phyloP scores from a whole-genome alignment of 495 filamentous ascomycete genomes.

The Polyplosphaeria fusca region DNA sequence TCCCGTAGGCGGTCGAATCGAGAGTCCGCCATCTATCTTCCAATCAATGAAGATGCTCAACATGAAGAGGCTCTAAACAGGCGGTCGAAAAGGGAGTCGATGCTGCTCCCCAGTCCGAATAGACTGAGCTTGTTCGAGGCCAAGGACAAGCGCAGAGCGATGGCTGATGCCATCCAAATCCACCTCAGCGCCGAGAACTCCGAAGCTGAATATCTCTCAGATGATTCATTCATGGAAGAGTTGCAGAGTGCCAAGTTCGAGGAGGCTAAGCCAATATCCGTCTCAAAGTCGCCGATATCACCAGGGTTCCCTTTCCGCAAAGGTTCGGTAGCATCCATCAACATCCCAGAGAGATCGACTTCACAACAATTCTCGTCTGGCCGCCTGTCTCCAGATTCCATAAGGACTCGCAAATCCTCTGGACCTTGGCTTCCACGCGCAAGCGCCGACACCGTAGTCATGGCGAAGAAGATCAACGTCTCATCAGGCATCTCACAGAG shows the following conservation, averaged over 20 bases:
- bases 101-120: neutral
- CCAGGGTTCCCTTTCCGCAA: conserved; percentile 54
- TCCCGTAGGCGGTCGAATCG: conserved; percentile 16
- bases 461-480: conserved; percentile 74
- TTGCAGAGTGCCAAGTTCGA: conserved; percentile 76
- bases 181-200: conserved; percentile 36
- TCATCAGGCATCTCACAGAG: conserved; percentile 85
- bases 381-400: conserved; percentile 18
- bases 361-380: conserved; percentile 15
- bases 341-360: conserved; percentile 17
- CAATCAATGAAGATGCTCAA: neutral
- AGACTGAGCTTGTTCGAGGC: conserved; percentile 13
- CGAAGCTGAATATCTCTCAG: conserved; percentile 65
- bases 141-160: conserved; percentile 35
- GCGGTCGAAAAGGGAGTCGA: conserved; percentile 12
- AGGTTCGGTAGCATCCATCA: conserved; percentile 31
- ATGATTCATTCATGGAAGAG: conserved; percentile 89
- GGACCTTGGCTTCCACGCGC: conserved; percentile 22
- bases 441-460: conserved; percentile 37
- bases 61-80: neutral
- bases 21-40: conserved; percentile 17
- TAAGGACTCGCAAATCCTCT: conserved; percentile 16
- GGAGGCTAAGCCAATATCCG: conserved; percentile 76
- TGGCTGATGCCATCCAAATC: conserved; percentile 39
- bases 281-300: conserved; percentile 79